Evolutionary conservation across 73 alveolate species (phyloP).

Genomic region (Uronychia binucleata): DNA sequence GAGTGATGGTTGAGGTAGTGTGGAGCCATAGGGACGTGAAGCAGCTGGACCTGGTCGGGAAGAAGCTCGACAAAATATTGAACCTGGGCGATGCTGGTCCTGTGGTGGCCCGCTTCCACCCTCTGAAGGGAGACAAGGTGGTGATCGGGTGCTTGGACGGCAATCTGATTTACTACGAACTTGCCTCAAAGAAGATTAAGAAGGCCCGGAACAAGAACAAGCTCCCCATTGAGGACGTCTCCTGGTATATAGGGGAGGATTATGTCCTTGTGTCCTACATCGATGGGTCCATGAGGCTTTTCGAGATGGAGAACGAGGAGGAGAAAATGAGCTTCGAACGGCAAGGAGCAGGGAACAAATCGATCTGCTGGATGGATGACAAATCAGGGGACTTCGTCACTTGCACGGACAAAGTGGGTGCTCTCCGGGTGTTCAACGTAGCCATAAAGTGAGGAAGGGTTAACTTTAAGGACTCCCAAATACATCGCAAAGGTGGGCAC

Average conservation of each 20-base stretch:
- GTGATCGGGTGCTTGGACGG: constrained; percentile 67
- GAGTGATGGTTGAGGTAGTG: no score
- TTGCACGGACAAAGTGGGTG: constrained; percentile 70
- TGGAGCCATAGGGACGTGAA: no score
- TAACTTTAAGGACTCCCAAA: constrained; percentile 53
- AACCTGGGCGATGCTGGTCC: constrained; percentile 17
- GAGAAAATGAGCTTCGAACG: constrained; percentile 61
- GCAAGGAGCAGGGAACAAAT: constrained; percentile 69
- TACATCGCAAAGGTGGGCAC: constrained; percentile 70
- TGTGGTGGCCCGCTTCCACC: constrained; percentile 52
- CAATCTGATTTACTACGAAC: constrained; percentile 12
- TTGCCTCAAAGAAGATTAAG: constrained; percentile 7
- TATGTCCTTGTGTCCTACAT: constrained; percentile 43
- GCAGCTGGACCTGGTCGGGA: constrained; percentile 26
- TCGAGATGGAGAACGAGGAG: not conserved
- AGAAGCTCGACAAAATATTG: constrained; percentile 20
- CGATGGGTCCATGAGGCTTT: constrained; percentile 58
- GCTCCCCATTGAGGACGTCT: constrained; percentile 22
- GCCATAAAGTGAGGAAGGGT: constrained; percentile 19
- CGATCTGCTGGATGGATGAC: constrained; percentile 77
- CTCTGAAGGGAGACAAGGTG: constrained; percentile 38
- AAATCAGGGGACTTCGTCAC: constrained; percentile 87
- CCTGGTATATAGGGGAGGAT: constrained; percentile 64
- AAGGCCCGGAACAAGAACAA: not conserved
- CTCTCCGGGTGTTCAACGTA: constrained; percentile 80